phyloP scores from a whole-genome alignment of 2,329 filamentous ascomycete species.

The Malbranchea cinnamomea region DNA sequence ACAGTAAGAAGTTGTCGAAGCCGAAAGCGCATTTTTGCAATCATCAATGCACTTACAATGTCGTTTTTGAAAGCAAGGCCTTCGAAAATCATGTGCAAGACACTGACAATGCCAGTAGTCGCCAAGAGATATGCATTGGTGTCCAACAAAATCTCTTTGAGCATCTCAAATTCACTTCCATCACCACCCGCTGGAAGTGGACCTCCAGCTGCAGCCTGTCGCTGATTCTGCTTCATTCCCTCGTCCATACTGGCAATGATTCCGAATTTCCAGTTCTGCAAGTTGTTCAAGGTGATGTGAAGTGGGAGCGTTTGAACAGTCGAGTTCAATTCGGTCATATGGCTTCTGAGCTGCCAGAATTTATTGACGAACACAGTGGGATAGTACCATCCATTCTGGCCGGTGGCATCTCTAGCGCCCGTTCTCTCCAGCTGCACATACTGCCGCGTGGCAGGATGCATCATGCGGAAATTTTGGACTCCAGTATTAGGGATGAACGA shows the following conservation, averaged over 20 bases:
- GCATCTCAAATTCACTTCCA: slow-evolving; percentile 86
- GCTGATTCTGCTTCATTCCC: slow-evolving; percentile 68
- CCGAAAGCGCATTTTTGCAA: not conserved
- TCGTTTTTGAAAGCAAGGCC: slow-evolving; percentile 94
- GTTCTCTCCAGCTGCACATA: slow-evolving; percentile 67
- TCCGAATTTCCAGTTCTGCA: slow-evolving; percentile 80
- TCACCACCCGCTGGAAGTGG: slow-evolving; percentile 65
- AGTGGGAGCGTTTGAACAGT: slow-evolving; percentile 72
- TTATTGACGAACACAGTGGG: slow-evolving; percentile 86
- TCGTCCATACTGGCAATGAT: slow-evolving; percentile 73
- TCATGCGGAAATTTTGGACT: slow-evolving; percentile 46
- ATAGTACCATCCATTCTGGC: slow-evolving; percentile 85
- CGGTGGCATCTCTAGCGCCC: slow-evolving; percentile 66
- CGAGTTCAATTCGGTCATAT: slow-evolving; percentile 85
- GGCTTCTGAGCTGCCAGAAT: slow-evolving; percentile 86
- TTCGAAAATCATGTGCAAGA: slow-evolving; percentile 90
- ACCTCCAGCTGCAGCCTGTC: slow-evolving; percentile 60
- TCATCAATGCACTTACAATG: slow-evolving; percentile 44
- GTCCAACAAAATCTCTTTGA: slow-evolving; percentile 89
- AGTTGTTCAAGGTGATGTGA: slow-evolving; percentile 68
- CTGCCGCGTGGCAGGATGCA: slow-evolving; percentile 61
- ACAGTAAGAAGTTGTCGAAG: slow-evolving; percentile 9
- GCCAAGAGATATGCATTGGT: slow-evolving; percentile 83
- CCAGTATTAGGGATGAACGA: slow-evolving; percentile 74
- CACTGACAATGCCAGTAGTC: slow-evolving; percentile 68